Percentiles rank a stretch among this genome's conserved stretches.
Evolutionary conservation across 352 stramenopile species (phyloP).

Genomic region (Pythium aquatile): DNA sequence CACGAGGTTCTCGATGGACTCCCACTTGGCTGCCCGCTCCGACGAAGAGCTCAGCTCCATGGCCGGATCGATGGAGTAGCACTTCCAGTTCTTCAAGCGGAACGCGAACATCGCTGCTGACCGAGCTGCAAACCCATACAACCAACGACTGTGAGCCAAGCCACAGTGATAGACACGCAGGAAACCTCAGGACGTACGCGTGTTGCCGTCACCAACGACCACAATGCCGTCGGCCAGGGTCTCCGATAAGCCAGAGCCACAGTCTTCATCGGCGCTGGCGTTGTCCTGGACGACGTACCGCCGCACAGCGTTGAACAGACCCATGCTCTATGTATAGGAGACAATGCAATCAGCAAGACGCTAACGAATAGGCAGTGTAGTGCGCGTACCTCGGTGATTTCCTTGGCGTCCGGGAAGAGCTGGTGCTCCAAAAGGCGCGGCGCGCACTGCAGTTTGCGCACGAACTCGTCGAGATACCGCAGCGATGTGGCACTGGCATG

Average conservation of each 20-base stretch:
- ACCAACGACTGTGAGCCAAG: slow-evolving; percentile 2
- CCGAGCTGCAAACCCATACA: slow-evolving; percentile 36
- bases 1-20: slow-evolving; percentile 59
- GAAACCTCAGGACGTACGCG: slow-evolving; percentile 38
- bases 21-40: slow-evolving; percentile 50
- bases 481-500: slow-evolving; percentile 42
- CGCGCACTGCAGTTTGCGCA: slow-evolving; percentile 75
- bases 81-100: slow-evolving; percentile 67
- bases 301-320: slow-evolving; percentile 77
- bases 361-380: neutral
- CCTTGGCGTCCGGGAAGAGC: slow-evolving; percentile 80
- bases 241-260: slow-evolving; percentile 1
- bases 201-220: slow-evolving; percentile 77
- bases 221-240: slow-evolving; percentile 60
- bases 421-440: slow-evolving; percentile 63
- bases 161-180: neutral
- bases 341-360: neutral
- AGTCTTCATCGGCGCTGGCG: slow-evolving; percentile 1
- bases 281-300: slow-evolving; percentile 50
- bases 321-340: slow-evolving; percentile 57
- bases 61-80: slow-evolving; percentile 75
- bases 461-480: slow-evolving; percentile 85
- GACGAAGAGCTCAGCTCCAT: slow-evolving; percentile 44
- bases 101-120: slow-evolving; percentile 80
- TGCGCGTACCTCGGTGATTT: slow-evolving; percentile 67